phyloP scores from a whole-genome alignment of 352 stramenopile species.

The Phytopythium boreale region DNA sequence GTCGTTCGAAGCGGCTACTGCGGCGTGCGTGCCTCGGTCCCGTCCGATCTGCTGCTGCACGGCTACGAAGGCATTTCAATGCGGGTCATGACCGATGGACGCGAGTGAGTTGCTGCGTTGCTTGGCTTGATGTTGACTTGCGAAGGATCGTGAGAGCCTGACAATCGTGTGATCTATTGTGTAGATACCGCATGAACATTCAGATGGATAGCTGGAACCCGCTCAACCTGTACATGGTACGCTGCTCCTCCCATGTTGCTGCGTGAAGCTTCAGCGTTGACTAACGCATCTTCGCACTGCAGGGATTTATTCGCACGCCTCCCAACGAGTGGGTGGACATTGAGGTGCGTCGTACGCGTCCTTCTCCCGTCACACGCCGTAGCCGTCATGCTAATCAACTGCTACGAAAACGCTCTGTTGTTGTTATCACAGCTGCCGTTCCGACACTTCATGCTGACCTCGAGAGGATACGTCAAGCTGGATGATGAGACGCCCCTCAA shows the following conservation, averaged over 20 bases:
- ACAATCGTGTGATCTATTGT: background rate
- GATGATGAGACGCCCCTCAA: slow-evolving; percentile 74
- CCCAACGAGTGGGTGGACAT: slow-evolving; percentile 83
- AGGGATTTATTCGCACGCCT: slow-evolving; percentile 81
- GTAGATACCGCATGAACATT: slow-evolving; percentile 80
- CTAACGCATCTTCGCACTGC: background rate
- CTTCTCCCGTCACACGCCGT: background rate
- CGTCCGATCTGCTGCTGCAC: slow-evolving; percentile 53
- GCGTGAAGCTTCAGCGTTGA: slow-evolving; percentile 1
- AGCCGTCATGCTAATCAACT: background rate
- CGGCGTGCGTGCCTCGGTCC: slow-evolving; percentile 61
- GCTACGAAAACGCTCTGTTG: background rate
- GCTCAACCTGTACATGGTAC: slow-evolving; percentile 84
- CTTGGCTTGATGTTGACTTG: background rate
- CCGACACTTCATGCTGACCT: slow-evolving; percentile 73
- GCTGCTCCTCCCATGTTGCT: slow-evolving; percentile 1
- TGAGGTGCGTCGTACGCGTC: slow-evolving; percentile 32
- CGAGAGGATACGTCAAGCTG: slow-evolving; percentile 81
- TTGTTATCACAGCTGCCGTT: slow-evolving; percentile 54
- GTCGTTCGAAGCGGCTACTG: slow-evolving; percentile 86
- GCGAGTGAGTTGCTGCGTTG: slow-evolving; percentile 32
- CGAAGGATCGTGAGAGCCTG: background rate
- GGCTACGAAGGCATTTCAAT: slow-evolving; percentile 84
- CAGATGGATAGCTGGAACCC: slow-evolving; percentile 88
- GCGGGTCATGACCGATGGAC: slow-evolving; percentile 84